These are phyloP conservation scores for Phytophthora sansomeana DNA, from an alignment of 352 stramenopile species.

Conservation along the genomic window DNA sequence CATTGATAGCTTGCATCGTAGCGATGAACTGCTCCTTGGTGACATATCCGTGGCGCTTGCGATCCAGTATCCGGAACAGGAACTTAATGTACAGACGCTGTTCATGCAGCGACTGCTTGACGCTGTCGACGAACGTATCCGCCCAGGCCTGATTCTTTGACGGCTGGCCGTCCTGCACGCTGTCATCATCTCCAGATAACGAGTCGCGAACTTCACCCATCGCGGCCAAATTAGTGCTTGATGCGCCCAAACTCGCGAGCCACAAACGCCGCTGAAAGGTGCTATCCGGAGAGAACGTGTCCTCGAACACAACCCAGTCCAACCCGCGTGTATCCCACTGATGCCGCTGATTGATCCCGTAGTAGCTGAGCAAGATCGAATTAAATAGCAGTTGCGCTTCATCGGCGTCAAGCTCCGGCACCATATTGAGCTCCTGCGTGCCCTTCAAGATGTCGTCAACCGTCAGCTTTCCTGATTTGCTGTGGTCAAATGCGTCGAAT, in stretches of 20 bases:
- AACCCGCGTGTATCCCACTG: slow-evolving; percentile 55
- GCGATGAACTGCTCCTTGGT: slow-evolving; percentile 76
- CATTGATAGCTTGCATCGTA: slow-evolving; percentile 80
- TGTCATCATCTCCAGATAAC: slow-evolving; percentile 40
- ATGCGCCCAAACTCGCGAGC: slow-evolving; percentile 68
- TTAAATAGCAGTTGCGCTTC: slow-evolving; percentile 65
- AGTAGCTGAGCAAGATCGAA: slow-evolving; percentile 74
- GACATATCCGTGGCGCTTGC: slow-evolving; percentile 68
- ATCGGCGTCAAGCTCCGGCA: slow-evolving; percentile 54
- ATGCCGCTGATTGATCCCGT: slow-evolving; percentile 56
- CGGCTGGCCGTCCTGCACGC: slow-evolving; percentile 34
- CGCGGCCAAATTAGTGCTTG: slow-evolving; percentile 51
- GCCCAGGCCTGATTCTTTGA: slow-evolving; percentile 63
- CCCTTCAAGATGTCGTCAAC: slow-evolving; percentile 63
- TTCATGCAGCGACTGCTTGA: slow-evolving; percentile 80
- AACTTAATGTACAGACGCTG: slow-evolving; percentile 86
- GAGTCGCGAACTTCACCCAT: slow-evolving; percentile 33
- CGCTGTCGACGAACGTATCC: slow-evolving; percentile 71
- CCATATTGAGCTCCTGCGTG: slow-evolving; percentile 55
- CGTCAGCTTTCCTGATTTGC: slow-evolving; percentile 45
- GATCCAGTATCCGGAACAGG: slow-evolving; percentile 80
- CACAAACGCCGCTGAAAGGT: slow-evolving; percentile 68
- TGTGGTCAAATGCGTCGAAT: slow-evolving; percentile 64
- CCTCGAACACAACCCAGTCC: slow-evolving; percentile 79
- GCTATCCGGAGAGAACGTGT: slow-evolving; percentile 79